Evolutionary conservation across 495 filamentous ascomycete genomes (phyloP).

Genomic region (Lasiosphaeris hirsuta): DNA sequence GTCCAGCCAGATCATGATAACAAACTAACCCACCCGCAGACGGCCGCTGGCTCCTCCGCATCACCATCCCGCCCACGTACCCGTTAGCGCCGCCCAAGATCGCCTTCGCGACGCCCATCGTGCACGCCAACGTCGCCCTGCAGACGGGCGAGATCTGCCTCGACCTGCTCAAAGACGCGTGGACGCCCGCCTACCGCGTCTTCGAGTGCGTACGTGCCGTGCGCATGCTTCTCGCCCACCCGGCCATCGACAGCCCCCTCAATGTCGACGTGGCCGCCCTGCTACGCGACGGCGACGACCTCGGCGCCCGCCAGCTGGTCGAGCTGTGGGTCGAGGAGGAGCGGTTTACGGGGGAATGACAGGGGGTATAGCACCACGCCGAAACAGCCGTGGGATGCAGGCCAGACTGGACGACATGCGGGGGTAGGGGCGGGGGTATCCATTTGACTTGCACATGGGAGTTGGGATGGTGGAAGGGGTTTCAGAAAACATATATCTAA

Average conservation of each 20-base stretch:
- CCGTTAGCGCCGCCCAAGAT: conserved; percentile 74
- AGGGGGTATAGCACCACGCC: background rate
- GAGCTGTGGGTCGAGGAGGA: conserved; percentile 67
- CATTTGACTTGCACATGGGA: no score
- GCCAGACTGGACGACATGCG: background rate
- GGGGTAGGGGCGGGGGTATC: background rate
- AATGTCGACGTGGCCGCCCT: conserved; percentile 86
- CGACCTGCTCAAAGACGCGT: conserved; percentile 75
- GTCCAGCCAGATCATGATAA: background rate
- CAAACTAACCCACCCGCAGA: conserved; percentile 38
- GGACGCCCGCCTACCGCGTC: conserved; percentile 82
- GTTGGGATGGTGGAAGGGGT: no score
- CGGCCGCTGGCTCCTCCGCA: conserved; percentile 79
- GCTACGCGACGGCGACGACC: conserved; percentile 67
- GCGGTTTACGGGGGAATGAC: conserved; percentile 41
- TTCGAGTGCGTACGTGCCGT: conserved; percentile 72
- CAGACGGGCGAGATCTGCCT: conserved; percentile 89
- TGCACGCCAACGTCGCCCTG: conserved; percentile 81
- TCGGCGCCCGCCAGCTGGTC: conserved; percentile 77
- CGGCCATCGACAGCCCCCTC: conserved; percentile 77
- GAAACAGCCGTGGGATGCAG: no score
- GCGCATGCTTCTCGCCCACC: conserved; percentile 70
- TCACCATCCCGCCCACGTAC: conserved; percentile 74
- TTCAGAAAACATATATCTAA: no score
- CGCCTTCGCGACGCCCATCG: conserved; percentile 73